Evolutionary conservation across 768 basidiomycete species (phyloP).

Genomic region (Ramaria sp.): DNA sequence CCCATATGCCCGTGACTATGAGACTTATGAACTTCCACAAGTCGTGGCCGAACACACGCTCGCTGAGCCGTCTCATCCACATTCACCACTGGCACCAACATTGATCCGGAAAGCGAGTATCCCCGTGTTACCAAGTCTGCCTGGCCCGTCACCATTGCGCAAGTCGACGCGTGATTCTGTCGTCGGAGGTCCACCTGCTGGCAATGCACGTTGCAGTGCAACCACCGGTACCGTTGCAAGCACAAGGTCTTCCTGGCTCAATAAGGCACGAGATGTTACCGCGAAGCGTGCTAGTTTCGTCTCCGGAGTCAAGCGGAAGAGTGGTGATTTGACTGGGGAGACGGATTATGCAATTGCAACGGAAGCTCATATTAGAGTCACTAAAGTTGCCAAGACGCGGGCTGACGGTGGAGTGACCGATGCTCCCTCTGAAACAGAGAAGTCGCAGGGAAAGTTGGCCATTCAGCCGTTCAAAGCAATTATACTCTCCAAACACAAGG

Average conservation of each 20-base stretch:
- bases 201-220: not conserved
- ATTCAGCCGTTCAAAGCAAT: constrained; percentile 24
- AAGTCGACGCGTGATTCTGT: constrained; percentile 46
- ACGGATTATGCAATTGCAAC: not conserved
- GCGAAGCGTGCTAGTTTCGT: constrained; percentile 20
- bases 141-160: constrained; percentile 55
- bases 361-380: not conserved
- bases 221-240: constrained; percentile 17
- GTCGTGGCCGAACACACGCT: constrained; percentile 15
- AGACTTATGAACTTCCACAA: constrained; percentile 9
- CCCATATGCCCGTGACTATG: constrained; percentile 9
- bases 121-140: constrained; percentile 48
- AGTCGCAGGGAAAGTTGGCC: constrained; percentile 35
- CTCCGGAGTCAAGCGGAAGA: constrained; percentile 52
- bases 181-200: not conserved
- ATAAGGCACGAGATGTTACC: constrained; percentile 58
- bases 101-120: constrained; percentile 29
- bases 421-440: constrained; percentile 24
- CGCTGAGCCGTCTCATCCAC: constrained; percentile 20
- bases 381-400: constrained; percentile 2
- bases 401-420: not conserved
- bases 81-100: constrained; percentile 18
- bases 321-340: constrained; percentile 25
- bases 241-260: constrained; percentile 74
- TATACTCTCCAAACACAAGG: not conserved